Evolutionary conservation across 176 grass and related monocot species (phyloP).

Genomic region (Elaeis guineensis): DNA sequence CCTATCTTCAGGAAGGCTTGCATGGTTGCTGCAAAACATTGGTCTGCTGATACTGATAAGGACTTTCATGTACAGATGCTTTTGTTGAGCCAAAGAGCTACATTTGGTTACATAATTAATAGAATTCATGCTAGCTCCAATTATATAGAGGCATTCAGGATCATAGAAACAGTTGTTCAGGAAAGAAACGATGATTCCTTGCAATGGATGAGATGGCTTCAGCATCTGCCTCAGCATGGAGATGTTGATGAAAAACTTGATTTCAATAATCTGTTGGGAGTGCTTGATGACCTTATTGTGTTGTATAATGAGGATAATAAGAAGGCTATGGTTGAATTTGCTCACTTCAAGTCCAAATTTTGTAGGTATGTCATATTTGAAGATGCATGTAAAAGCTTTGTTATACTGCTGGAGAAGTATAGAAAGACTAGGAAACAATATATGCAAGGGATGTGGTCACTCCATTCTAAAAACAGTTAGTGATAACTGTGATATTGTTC

Average conservation of each 20-base stretch:
- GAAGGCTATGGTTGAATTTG: slow-evolving; percentile 17
- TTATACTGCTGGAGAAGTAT: slow-evolving; percentile 40
- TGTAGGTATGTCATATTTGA: slow-evolving; percentile 34
- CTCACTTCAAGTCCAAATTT: slow-evolving; percentile 33
- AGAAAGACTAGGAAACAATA: slow-evolving; percentile 48
- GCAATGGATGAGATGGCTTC: slow-evolving; percentile 75
- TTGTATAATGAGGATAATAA: slow-evolving; percentile 7
- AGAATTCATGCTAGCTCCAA: slow-evolving; percentile 22
- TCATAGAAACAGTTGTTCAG: slow-evolving; percentile 20
- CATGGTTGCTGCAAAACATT: slow-evolving; percentile 45
- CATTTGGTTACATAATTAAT: slow-evolving; percentile 39
- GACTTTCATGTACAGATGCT: not conserved
- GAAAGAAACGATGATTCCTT: slow-evolving; percentile 34
- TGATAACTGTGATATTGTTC: too few relatives aligned
- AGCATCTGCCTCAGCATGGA: slow-evolving; percentile 33
- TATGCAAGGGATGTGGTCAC: slow-evolving; percentile 55
- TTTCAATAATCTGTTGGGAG: slow-evolving; percentile 28
- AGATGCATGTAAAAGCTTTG: slow-evolving; percentile 35
- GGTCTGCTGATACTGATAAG: not conserved
- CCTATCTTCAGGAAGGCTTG: slow-evolving; percentile 59
- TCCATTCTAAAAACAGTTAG: slow-evolving; percentile 18
- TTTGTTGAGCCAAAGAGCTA: slow-evolving; percentile 28
- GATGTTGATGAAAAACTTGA: slow-evolving; percentile 20
- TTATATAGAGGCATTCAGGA: slow-evolving; percentile 29
- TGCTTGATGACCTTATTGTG: slow-evolving; percentile 28